phyloP scores from a whole-genome alignment of 805 yeast species.

The Yamadazyma kitorensis region DNA sequence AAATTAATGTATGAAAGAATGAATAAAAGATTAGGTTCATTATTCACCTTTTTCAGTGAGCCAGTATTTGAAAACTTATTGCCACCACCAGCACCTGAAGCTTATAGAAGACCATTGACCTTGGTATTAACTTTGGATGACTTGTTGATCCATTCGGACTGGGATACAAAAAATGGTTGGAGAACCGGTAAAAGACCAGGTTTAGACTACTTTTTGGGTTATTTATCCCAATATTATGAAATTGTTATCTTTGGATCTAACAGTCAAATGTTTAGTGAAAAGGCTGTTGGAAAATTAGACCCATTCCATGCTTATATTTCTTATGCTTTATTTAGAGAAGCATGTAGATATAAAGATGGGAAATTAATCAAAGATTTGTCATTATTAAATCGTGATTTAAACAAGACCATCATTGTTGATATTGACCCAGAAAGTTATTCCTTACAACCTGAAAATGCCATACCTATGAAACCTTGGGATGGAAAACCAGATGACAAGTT shows the following conservation, averaged over 20 bases:
- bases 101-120: slow-evolving; percentile 89
- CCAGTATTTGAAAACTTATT: slow-evolving; percentile 91
- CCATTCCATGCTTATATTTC: slow-evolving; percentile 89
- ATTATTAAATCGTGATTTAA: slow-evolving; percentile 85
- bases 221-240: slow-evolving; percentile 93
- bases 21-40: slow-evolving; percentile 65
- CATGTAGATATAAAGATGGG: slow-evolving; percentile 86
- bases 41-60: slow-evolving; percentile 82
- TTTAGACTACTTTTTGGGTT: slow-evolving; percentile 91
- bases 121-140: slow-evolving; percentile 89
- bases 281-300: slow-evolving; percentile 82
- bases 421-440: slow-evolving; percentile 67
- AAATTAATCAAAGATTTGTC: slow-evolving; percentile 85
- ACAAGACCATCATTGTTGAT: slow-evolving; percentile 78
- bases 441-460: slow-evolving; percentile 93
- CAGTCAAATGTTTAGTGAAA: slow-evolving; percentile 82
- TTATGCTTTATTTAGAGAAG: slow-evolving; percentile 86
- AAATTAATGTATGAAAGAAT: slow-evolving; percentile 65
- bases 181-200: slow-evolving; percentile 99
- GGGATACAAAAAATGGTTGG: slow-evolving; percentile 95
- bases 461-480: slow-evolving; percentile 79
- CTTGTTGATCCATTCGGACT: slow-evolving; percentile 82
- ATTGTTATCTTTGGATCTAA: slow-evolving; percentile 87
- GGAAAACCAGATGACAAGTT: slow-evolving; percentile 82
- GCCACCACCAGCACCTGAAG: slow-evolving; percentile 91